Conservation (phyloP, 2,329 filamentous ascomycete genomes). For the Lojkania enalia region DNA sequence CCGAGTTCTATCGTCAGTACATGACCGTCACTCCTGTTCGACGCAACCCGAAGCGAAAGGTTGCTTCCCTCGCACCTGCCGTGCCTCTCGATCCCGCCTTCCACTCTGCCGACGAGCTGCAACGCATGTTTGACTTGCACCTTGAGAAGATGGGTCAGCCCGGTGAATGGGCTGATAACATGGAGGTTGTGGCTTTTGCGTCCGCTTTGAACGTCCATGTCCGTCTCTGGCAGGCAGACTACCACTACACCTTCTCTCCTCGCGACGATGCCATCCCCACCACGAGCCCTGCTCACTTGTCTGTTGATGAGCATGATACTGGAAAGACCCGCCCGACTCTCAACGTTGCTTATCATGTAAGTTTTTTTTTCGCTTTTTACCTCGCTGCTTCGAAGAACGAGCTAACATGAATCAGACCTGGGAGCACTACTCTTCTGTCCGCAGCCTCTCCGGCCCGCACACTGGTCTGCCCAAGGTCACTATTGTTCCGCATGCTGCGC, state of each 20-base stretch:
- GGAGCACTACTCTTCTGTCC: conserved; percentile 69
- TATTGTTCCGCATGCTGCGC: conserved; percentile 28
- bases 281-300: conserved; percentile 6
- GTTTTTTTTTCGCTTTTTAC: conserved; percentile 28
- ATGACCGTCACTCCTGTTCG: conserved; percentile 59
- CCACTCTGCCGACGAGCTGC: conserved; percentile 58
- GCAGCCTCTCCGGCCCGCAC: conserved; percentile 62
- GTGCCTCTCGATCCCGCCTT: conserved; percentile 50
- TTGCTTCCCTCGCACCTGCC: conserved; percentile 46
- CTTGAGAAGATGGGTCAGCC: conserved; percentile 62
- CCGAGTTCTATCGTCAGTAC: conserved; percentile 67
- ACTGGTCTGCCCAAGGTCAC: conserved; percentile 57
- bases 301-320: conserved; percentile 29
- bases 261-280: conserved; percentile 28
- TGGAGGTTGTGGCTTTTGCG: conserved; percentile 69
- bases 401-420: conserved; percentile 54
- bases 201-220: conserved; percentile 65
- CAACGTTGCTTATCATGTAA: conserved; percentile 67
- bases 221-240: conserved; percentile 62
- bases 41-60: conserved; percentile 60
- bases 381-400: conserved; percentile 1
- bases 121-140: conserved; percentile 58
- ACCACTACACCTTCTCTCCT: conserved; percentile 54
- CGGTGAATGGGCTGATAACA: conserved; percentile 67
- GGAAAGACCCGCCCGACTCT: conserved; percentile 45